Percentiles rank a stretch among this genome's conserved stretches.
These are phyloP conservation scores for Aphanomyces astaci DNA, from an alignment of 352 stramenopile genomes.

Conservation along the genomic window DNA sequence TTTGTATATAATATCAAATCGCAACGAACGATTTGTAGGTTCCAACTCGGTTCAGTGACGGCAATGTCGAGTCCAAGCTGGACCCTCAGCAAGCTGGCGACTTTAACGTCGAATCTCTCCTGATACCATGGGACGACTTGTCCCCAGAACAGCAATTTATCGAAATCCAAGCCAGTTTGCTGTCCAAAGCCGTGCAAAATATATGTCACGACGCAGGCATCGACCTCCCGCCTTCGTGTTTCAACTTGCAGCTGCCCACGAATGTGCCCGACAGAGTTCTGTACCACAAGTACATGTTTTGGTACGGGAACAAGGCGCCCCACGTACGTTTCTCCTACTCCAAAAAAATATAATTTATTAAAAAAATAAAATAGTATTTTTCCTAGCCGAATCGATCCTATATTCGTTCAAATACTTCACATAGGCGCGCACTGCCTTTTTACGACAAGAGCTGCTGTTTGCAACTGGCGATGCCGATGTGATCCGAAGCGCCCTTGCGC, in stretches of 20 bases:
- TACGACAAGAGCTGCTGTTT: slow-evolving; percentile 8
- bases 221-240: neutral
- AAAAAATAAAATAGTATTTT: too few species aligned
- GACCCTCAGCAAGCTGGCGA: neutral
- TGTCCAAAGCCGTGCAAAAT: neutral
- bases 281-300: slow-evolving; percentile 13
- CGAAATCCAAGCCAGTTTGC: slow-evolving; percentile 16
- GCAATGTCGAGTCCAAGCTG: neutral
- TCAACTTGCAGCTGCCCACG: neutral
- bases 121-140: neutral
- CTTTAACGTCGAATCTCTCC: neutral
- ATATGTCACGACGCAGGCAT: neutral
- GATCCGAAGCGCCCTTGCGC: neutral
- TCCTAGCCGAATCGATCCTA: too few species aligned
- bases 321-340: too few species aligned
- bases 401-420: too few species aligned
- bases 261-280: neutral
- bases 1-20: too few species aligned
- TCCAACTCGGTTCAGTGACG: neutral
- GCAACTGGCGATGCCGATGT: neutral
- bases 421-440: slow-evolving; percentile 7
- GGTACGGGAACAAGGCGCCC: slow-evolving; percentile 4
- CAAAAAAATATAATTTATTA: too few species aligned
- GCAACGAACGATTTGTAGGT: too few species aligned
- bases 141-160: slow-evolving; percentile 11